Evolutionary conservation across 257 asterid genomes (phyloP).

Genomic region (Primulina huaijiensis): DNA sequence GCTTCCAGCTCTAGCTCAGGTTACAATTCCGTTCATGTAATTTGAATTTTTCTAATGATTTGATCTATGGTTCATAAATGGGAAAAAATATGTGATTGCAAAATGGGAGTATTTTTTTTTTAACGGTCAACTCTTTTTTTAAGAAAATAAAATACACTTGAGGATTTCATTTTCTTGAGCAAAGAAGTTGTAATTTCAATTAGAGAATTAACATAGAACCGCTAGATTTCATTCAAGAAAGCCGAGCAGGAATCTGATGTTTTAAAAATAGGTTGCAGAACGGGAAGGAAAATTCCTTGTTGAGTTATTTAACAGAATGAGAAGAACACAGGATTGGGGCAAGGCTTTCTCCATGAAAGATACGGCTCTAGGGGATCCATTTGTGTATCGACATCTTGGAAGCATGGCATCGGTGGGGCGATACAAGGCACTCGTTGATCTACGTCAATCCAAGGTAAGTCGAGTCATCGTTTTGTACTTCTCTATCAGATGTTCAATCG

Average conservation of each 20-base stretch:
- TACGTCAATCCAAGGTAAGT: conserved; percentile 73
- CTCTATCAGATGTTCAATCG: not conserved
- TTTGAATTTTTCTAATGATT: not conserved
- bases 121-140: no score
- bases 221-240: not conserved
- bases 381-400: conserved; percentile 75
- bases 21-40: conserved; percentile 5
- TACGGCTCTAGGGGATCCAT: conserved; percentile 66
- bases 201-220: no score
- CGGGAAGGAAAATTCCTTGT: conserved; percentile 87
- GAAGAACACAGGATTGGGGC: conserved; percentile 51
- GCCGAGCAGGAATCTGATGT: not conserved
- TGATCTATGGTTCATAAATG: conserved; percentile 1
- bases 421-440: conserved; percentile 86
- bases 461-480: not conserved
- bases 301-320: conserved; percentile 50
- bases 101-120: no score
- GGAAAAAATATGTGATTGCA: no score
- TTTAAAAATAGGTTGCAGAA: conserved; percentile 71
- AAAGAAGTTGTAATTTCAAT: no score
- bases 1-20: conserved; percentile 98
- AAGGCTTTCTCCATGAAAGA: conserved; percentile 66
- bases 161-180: no score
- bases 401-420: conserved; percentile 97
- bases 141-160: no score